Conservation (phyloP, 345 rosid genomes). For the Turnera subulata region DNA sequence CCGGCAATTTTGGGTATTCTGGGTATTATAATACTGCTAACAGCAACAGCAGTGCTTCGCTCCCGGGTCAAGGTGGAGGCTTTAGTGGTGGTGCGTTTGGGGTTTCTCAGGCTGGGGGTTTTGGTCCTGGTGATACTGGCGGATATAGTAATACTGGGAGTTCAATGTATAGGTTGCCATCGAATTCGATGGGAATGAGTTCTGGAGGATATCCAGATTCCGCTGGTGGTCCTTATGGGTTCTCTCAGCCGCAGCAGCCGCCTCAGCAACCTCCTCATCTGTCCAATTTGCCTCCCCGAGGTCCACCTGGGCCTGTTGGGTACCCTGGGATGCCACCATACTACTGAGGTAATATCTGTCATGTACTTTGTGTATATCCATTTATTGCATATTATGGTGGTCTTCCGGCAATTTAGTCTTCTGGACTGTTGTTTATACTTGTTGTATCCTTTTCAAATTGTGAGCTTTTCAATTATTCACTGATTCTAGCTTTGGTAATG, state of each 20-base stretch:
- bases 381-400: too few relatives aligned
- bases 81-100: slow-evolving; percentile 20
- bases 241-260: slow-evolving; percentile 23
- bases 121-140: slow-evolving; percentile 17
- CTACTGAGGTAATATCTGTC: slow-evolving; percentile 22
- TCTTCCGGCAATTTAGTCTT: too few relatives aligned
- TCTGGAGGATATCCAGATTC: slow-evolving; percentile 21
- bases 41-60: slow-evolving; percentile 13
- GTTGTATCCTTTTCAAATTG: too few relatives aligned
- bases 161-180: slow-evolving; percentile 27
- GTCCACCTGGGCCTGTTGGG: slow-evolving; percentile 30
- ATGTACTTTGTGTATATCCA: too few relatives aligned
- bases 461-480: too few relatives aligned
- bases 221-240: slow-evolving; percentile 19
- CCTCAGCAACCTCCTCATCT: slow-evolving; percentile 18
- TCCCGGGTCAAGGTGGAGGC: slow-evolving; percentile 17
- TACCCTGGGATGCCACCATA: slow-evolving; percentile 31
- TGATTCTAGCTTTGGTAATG: too few relatives aligned
- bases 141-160: slow-evolving; percentile 18
- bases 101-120: slow-evolving; percentile 17
- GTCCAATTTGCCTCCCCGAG: slow-evolving; percentile 20
- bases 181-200: slow-evolving; percentile 15
- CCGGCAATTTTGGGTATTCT: slow-evolving; percentile 16
- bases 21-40: slow-evolving; percentile 4
- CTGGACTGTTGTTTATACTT: too few relatives aligned